Base-by-base conservation (phyloP, 805 yeast genomes). In the Blastobotrys chiropterorum region DNA sequence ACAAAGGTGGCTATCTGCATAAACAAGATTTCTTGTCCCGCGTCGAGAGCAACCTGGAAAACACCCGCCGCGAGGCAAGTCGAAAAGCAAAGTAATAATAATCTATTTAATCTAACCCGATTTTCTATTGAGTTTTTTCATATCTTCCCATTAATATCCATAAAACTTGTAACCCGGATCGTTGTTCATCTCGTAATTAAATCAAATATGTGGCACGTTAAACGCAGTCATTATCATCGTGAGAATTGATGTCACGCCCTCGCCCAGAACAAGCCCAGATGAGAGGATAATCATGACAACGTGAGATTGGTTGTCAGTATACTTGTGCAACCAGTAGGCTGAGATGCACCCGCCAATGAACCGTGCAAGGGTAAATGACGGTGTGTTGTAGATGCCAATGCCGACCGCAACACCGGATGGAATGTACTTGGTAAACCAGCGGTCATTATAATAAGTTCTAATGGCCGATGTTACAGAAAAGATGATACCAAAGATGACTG, bases 391-490 rank as follows among this genome's bases (percentile, higher is more conserved):
- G 55, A 92, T 89, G 15, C 99, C 98, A 48, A 92, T 86, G 1
- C 99, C 99, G 15, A 90, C 97, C 2, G 99, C 97, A 22, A 94
- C 95, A 11, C 99, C 99, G 19, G 89, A 83, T 0, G 99, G 99
- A 22, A 92, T 69, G 70, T 77, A 87, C 1, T 75, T 69, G 52
- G 62, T 56, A 62, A 58, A 60, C 38, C 48, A 44, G n/a, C 47
- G 38, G 20, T 51, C 53, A 11, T 59, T 52, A 53, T 54, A 58
- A 7, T 68, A 59, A 38, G 69, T 67, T 47, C 76, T 74, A 14
- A 82, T 74, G 3, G 83, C 57, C 1, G 78, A 66, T 56, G 88
- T 80, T 55, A 82, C 82, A 15, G 82, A 58, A 38, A 90, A 68
- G 5, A 90, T 79, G 1, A 78, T 39, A 0, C 84, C 96, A 67